phyloP scores from a whole-genome alignment of 1,139 yeast species.

The Spencermartinsiella ligniputridi region DNA sequence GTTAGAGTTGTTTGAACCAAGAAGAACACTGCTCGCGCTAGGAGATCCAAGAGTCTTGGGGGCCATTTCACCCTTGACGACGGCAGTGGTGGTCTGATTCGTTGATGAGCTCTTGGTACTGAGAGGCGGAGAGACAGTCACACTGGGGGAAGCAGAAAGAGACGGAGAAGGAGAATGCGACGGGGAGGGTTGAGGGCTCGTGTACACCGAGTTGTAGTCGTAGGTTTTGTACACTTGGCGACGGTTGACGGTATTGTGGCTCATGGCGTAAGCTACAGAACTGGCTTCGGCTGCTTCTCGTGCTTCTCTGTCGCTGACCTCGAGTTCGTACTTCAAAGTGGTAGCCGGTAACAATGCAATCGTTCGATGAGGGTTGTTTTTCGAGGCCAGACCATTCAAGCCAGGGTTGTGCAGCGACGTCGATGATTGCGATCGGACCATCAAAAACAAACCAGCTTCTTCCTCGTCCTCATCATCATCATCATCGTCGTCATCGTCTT shows the following conservation, averaged over 20 bases:
- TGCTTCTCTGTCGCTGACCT: conserved; percentile 62
- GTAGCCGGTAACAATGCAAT: conserved; percentile 81
- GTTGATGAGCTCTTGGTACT: conserved; percentile 9
- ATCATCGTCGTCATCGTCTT: conserved; percentile 33
- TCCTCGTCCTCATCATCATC: conserved; percentile 53
- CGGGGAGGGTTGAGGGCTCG: conserved; percentile 26
- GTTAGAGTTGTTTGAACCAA: conserved; percentile 11
- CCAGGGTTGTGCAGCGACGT: conserved; percentile 28
- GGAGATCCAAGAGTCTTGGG: conserved; percentile 10
- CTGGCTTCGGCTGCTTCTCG: conserved; percentile 39
- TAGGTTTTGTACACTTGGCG: conserved; percentile 74
- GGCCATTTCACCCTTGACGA: conserved; percentile 22
- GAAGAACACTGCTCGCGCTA: conserved; percentile 11
- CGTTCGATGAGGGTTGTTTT: conserved; percentile 33
- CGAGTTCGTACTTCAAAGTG: conserved; percentile 70
- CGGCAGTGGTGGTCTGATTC: conserved; percentile 19
- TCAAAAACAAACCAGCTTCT: conserved; percentile 67
- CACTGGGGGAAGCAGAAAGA: conserved; percentile 13
- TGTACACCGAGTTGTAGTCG: conserved; percentile 80
- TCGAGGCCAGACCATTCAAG: conserved; percentile 3
- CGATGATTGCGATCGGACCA: conserved; percentile 39
- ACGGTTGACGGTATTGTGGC: conserved; percentile 70
- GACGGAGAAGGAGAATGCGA: conserved; percentile 18
- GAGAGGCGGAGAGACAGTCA: conserved; percentile 2
- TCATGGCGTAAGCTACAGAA: conserved; percentile 45